phyloP scores from a whole-genome alignment of 768 basidiomycete species.

The Tulasnella sp. region DNA sequence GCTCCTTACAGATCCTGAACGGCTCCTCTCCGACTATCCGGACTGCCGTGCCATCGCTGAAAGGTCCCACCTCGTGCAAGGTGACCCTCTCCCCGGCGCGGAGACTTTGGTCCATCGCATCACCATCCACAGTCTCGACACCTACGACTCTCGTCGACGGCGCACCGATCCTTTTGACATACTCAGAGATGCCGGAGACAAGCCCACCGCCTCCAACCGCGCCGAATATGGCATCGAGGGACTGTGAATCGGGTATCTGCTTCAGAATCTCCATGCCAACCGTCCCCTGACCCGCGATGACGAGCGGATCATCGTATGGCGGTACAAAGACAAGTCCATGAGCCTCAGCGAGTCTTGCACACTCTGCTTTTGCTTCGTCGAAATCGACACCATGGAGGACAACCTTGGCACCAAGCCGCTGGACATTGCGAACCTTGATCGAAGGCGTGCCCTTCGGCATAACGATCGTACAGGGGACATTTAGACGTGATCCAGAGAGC shows the following conservation, averaged over 20 bases:
- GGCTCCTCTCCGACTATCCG: constrained; percentile 90
- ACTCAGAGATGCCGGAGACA: constrained; percentile 79
- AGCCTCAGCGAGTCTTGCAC: constrained; percentile 62
- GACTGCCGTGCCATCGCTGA: constrained; percentile 96
- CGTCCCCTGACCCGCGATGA: constrained; percentile 96
- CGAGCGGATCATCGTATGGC: constrained; percentile 92
- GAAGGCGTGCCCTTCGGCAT: constrained; percentile 93
- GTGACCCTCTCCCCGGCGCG: constrained; percentile 69
- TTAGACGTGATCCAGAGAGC: constrained; percentile 75
- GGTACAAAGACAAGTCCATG: constrained; percentile 85
- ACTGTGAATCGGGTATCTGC: constrained; percentile 51
- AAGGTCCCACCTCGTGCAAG: constrained; percentile 83
- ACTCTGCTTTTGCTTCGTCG: constrained; percentile 92
- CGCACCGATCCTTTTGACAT: constrained; percentile 83
- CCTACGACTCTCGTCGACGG: constrained; percentile 74
- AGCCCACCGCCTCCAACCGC: constrained; percentile 93
- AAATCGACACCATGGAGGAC: constrained; percentile 87
- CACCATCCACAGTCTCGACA: constrained; percentile 89
- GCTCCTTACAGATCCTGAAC: constrained; percentile 78
- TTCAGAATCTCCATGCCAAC: constrained; percentile 90
- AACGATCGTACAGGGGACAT: constrained; percentile 94
- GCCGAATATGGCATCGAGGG: constrained; percentile 73
- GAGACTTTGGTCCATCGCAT: constrained; percentile 83
- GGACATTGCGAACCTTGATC: constrained; percentile 92
- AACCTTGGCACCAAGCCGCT: constrained; percentile 90